Conservation (phyloP, 148 eudicot genomes). For the Chenopodium suecicum region DNA sequence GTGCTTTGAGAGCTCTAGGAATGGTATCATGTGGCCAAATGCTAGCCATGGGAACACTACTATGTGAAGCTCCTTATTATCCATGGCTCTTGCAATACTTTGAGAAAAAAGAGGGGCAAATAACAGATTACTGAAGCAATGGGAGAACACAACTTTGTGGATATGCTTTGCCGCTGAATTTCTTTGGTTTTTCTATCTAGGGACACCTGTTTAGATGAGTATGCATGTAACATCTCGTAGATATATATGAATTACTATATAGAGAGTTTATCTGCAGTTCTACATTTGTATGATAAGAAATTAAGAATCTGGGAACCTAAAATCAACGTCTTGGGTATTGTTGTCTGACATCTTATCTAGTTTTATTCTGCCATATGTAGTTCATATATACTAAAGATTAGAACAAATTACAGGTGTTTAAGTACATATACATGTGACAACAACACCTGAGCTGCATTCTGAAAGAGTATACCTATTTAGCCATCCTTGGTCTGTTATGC, state of each 20-base stretch:
- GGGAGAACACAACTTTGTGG: neutral
- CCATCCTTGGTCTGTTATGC: no score
- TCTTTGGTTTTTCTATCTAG: neutral
- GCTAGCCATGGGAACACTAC: constrained; percentile 42
- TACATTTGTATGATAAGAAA: neutral
- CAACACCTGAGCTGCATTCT: neutral
- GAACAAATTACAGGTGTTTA: no score
- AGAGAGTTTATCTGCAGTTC: neutral
- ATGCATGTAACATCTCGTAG: no score
- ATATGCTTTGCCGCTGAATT: neutral
- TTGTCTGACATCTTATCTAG: neutral
- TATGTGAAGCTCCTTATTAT: constrained; percentile 24
- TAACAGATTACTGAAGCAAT: neutral
- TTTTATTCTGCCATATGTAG: neutral
- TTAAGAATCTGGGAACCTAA: neutral
- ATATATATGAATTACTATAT: no score
- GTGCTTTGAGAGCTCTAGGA: constrained; percentile 32
- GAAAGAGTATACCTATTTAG: no score
- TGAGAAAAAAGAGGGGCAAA: neutral
- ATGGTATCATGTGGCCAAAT: constrained; percentile 41
- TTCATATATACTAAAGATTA: neutral
- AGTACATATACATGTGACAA: no score
- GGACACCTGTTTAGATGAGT: constrained; percentile 2
- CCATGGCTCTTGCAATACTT: constrained; percentile 7
- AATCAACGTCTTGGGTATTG: neutral